Evolutionary conservation across 139 green algal genomes (phyloP).

Genomic region (Chlamydomonas asymmetrica): DNA sequence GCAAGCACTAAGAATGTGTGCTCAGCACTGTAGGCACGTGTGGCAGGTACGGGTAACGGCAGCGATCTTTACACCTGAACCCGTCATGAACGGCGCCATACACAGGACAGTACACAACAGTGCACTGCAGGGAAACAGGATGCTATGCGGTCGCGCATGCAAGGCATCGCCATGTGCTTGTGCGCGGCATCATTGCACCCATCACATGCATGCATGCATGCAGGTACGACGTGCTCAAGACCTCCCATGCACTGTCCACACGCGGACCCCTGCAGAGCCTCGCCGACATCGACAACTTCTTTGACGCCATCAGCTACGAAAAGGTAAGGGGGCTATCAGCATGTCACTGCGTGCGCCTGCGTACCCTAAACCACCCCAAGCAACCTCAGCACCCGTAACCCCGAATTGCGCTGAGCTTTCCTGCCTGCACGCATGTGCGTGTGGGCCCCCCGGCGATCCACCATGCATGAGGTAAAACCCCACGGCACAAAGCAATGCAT

Average conservation of each 20-base stretch:
- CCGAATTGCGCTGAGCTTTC: too few relatives aligned
- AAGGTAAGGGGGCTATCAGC: conserved; percentile 7
- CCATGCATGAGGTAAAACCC: too few relatives aligned
- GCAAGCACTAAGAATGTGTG: neutral
- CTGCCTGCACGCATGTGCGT: too few relatives aligned
- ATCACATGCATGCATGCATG: conserved; percentile 9
- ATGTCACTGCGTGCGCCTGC: too few relatives aligned
- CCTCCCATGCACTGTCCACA: conserved; percentile 40
- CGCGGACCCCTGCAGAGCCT: conserved; percentile 38
- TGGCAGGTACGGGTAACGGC: neutral
- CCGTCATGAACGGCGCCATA: too few relatives aligned
- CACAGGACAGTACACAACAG: too few relatives aligned
- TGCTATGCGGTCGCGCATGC: neutral
- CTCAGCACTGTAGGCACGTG: neutral
- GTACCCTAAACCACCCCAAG: too few relatives aligned
- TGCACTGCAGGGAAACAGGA: neutral
- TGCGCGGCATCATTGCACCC: conserved; percentile 39
- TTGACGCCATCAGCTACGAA: conserved; percentile 62
- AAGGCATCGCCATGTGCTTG: neutral
- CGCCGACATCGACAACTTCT: conserved; percentile 57
- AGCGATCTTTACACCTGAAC: neutral
- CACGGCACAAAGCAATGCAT: too few relatives aligned
- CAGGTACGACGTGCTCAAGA: conserved; percentile 38
- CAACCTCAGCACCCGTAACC: too few relatives aligned
- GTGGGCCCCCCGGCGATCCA: too few relatives aligned